phyloP scores from a whole-genome alignment of 768 basidiomycete genomes.

The Lactifluus piperatus region DNA sequence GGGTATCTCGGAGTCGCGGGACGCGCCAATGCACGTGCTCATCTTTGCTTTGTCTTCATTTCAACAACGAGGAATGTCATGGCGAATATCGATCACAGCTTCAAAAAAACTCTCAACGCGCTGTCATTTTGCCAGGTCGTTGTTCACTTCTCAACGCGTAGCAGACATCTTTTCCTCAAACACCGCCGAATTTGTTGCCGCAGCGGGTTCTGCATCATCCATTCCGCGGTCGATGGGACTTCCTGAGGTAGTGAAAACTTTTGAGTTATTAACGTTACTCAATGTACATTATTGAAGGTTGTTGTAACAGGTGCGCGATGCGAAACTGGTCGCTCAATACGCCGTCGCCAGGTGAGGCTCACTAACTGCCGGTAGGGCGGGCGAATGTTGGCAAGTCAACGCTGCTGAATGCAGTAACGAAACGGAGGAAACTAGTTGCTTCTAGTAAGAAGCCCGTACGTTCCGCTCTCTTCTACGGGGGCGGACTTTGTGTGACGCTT shows the following conservation, averaged over 20 bases:
- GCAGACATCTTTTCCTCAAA: not conserved
- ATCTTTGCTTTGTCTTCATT: no score
- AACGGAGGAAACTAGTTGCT: constrained; percentile 44
- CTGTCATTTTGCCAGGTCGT: not conserved
- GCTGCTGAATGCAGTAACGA: constrained; percentile 59
- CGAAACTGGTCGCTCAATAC: not conserved
- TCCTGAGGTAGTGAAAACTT: constrained; percentile 19
- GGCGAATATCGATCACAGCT: not conserved
- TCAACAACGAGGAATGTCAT: not conserved
- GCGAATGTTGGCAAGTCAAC: constrained; percentile 76
- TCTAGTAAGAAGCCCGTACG: constrained; percentile 65
- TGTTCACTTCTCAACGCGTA: not conserved
- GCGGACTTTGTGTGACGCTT: not conserved
- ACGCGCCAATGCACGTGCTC: no score
- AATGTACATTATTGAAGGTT: constrained; percentile 8
- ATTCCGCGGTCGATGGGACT: constrained; percentile 18
- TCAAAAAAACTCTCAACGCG: not conserved
- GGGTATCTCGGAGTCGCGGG: no score
- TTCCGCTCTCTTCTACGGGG: not conserved
- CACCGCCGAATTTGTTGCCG: constrained; percentile 20
- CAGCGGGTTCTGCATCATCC: constrained; percentile 10
- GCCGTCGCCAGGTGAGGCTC: not conserved
- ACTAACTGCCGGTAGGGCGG: constrained; percentile 39
- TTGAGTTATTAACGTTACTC: not conserved
- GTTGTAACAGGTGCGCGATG: constrained; percentile 18